These are phyloP conservation scores for Fusarium goolgardi DNA, from an alignment of 2,329 filamentous ascomycete genomes.

Conservation along the genomic window DNA sequence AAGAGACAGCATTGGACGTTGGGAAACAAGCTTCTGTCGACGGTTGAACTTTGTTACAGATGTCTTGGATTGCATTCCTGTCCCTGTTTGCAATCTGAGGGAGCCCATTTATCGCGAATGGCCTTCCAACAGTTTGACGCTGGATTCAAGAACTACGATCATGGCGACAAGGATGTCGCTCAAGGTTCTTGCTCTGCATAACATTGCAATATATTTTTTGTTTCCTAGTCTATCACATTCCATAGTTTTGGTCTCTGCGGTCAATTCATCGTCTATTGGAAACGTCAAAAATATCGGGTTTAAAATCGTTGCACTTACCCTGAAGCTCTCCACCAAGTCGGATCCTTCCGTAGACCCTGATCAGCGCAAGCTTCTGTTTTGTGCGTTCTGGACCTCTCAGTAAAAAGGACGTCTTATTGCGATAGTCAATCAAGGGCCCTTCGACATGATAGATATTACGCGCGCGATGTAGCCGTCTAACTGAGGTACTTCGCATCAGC, in stretches of 20 bases:
- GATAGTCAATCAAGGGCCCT: no score
- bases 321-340: conserved; percentile 6
- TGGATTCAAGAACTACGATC: not conserved
- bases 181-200: not conserved
- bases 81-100: not conserved
- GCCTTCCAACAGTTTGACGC: not conserved
- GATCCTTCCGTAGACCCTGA: conserved; percentile 15
- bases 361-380: conserved; percentile 8
- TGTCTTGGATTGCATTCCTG: not conserved
- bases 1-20: not conserved
- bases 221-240: not conserved
- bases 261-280: not conserved
- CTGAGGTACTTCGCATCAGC: not conserved
- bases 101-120: not conserved
- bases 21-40: not conserved
- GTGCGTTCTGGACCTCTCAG: not conserved
- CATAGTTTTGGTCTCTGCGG: not conserved
- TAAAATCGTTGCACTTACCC: not conserved
- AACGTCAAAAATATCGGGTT: not conserved
- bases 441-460: accelerated
- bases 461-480: no score
- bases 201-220: not conserved
- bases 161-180: not conserved
- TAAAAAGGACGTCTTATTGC: not conserved
- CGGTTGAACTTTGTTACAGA: not conserved